Conservation (phyloP, 176 grass and related monocot species). For the Hsuehochloa calcarea region DNA sequence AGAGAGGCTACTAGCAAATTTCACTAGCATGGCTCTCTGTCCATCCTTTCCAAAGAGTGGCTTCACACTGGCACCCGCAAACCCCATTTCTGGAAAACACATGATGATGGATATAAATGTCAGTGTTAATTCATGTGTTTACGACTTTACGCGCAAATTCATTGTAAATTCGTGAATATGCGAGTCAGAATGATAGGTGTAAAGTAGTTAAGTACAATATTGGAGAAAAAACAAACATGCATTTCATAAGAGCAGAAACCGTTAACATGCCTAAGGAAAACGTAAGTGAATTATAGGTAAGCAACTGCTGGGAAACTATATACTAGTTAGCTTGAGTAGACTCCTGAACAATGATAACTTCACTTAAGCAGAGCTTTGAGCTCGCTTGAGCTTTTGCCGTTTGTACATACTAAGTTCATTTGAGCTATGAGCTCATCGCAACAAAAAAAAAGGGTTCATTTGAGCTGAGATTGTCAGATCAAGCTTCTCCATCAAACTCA, state of each 20-base stretch:
- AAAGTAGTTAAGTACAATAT: neutral
- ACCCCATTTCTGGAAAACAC: constrained; percentile 71
- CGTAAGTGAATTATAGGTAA: neutral
- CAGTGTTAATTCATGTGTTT: neutral
- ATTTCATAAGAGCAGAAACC: neutral
- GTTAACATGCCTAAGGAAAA: neutral
- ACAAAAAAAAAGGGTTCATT: neutral
- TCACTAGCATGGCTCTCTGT: constrained; percentile 60
- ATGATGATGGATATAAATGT: neutral
- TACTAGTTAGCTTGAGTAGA: neutral
- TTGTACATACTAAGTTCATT: neutral
- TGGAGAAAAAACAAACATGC: neutral
- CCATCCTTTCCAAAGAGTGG: constrained; percentile 67
- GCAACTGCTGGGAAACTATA: neutral
- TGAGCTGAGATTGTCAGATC: neutral
- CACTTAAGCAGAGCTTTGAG: neutral
- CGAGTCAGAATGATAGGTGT: neutral
- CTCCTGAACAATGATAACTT: neutral
- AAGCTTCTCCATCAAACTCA: neutral
- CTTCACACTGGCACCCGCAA: constrained; percentile 45
- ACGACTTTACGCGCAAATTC: neutral
- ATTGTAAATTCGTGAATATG: neutral
- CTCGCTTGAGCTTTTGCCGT: neutral
- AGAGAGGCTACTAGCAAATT: constrained; percentile 55
- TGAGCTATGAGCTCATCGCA: neutral